phyloP scores from a whole-genome alignment of 176 grass and related monocot genomes.

The Oryza longistaminata region DNA sequence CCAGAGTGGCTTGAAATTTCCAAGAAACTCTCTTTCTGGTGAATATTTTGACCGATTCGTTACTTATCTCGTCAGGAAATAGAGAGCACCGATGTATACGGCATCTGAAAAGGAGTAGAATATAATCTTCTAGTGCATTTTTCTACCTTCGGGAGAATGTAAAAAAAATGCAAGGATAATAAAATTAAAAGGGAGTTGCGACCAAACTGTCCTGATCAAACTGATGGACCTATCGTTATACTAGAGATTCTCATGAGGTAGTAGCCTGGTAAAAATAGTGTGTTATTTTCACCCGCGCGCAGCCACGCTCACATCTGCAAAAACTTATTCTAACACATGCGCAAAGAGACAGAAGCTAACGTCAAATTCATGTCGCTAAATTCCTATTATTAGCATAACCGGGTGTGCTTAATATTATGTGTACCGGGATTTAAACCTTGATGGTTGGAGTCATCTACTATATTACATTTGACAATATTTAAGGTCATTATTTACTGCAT shows the following conservation, averaged over 20 bases:
- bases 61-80: neutral
- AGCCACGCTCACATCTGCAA: too few relatives aligned
- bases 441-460: too few relatives aligned
- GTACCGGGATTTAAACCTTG: too few relatives aligned
- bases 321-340: too few relatives aligned
- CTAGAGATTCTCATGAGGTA: neutral
- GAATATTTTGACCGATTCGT: neutral
- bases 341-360: too few relatives aligned
- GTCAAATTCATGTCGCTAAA: too few relatives aligned
- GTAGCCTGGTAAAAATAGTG: neutral
- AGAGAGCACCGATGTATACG: neutral
- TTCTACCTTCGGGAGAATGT: neutral
- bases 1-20: neutral
- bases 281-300: too few relatives aligned
- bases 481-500: too few relatives aligned
- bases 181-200: neutral
- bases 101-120: neutral
- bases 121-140: neutral
- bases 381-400: too few relatives aligned
- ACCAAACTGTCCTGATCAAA: neutral
- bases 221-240: neutral
- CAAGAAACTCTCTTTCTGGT: neutral
- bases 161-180: neutral
- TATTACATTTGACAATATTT: too few relatives aligned
- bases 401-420: too few relatives aligned